A percentile compares a stretch with the other conserved stretches of the same genome.
Evolutionary conservation across 108 stramenopile genomes (phyloP).

Genomic region (Conticribra guillardii): DNA sequence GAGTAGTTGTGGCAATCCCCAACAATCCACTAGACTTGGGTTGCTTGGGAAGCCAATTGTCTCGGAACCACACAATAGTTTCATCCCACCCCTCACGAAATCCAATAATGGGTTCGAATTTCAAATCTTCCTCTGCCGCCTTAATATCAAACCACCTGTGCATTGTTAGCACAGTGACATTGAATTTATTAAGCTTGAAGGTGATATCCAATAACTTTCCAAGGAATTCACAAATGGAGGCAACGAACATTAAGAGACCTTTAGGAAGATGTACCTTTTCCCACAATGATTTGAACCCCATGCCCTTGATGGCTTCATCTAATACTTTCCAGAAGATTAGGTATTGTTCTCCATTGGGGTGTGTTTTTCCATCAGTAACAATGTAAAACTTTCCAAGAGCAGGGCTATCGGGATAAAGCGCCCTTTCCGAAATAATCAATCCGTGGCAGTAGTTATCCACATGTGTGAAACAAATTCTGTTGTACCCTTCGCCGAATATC

Average conservation of each 20-base stretch:
- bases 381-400: constrained; percentile 97
- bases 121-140: constrained; percentile 87
- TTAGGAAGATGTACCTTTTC: constrained; percentile 85
- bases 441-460: constrained; percentile 99
- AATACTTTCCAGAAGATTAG: constrained; percentile 91
- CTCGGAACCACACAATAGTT: constrained; percentile 93
- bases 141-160: constrained; percentile 93
- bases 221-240: constrained; percentile 77
- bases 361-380: constrained; percentile 90
- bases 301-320: constrained; percentile 84
- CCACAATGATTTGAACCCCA: constrained; percentile 90
- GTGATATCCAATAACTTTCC: constrained; percentile 67
- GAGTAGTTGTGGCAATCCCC: constrained; percentile 40
- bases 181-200: constrained; percentile 93
- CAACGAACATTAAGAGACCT: constrained; percentile 78
- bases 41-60: constrained; percentile 87
- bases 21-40: constrained; percentile 19
- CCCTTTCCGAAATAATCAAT: constrained; percentile 88
- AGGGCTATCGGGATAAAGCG: constrained; percentile 77
- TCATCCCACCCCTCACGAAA: constrained; percentile 92
- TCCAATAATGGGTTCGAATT: constrained; percentile 86
- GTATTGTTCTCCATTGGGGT: constrained; percentile 61
- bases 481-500: constrained; percentile 92
- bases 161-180: constrained; percentile 93
- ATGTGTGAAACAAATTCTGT: constrained; percentile 91